Base-by-base conservation (phyloP, 169 alveolate species). In the Theileria orientalis region DNA sequence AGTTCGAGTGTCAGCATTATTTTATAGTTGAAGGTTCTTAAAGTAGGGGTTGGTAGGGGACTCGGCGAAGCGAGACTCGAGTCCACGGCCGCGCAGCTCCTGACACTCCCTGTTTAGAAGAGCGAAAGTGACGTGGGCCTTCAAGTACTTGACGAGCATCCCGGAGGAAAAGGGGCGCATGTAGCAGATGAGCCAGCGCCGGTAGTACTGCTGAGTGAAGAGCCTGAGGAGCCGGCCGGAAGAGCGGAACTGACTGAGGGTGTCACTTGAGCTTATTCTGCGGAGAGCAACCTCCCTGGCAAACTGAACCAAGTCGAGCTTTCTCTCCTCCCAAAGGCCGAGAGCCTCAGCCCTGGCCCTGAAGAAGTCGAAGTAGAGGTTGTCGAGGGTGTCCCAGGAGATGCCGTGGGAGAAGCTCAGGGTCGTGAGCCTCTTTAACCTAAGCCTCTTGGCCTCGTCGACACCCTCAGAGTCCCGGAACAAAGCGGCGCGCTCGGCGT, bases 321-420 rank as follows among this genome's bases (percentile, higher is more conserved):
- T 74, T n/a, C 59, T 60, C 63, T 72, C 61, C n/a, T 79, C 79
- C 87, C 87, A 79, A 25, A 42, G 71, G 1, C 16, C 72, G 14
- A 33, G 30, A 41, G 72, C 57, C 27, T 66, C 73, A 35, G 69
- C 84, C 19, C 83, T 66, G 37, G 84, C 87, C 19, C 54, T 61
- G n/a, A 60, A 41, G 64, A 79, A 87, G 47, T 62, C 49, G 54
- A 87, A 66, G 83, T 73, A 87, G 54, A 87, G 66, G 35, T 56
- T 83, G 70, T 87, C 93, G 52, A 87, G 54, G 27, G 86, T 72
- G 37, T 87, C 87, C 93, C 93, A 87, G 6, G 89, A 86, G 1
- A 83, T 63, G 14, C 93, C 93, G 27, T 87, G 90, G 51, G 90
- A 83, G n/a, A 86, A 83, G 57, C 91, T 79, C 29, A 76, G 66